Evolutionary conservation across 352 stramenopile species (phyloP).

Genomic region (Globisporangium echinulatum): DNA sequence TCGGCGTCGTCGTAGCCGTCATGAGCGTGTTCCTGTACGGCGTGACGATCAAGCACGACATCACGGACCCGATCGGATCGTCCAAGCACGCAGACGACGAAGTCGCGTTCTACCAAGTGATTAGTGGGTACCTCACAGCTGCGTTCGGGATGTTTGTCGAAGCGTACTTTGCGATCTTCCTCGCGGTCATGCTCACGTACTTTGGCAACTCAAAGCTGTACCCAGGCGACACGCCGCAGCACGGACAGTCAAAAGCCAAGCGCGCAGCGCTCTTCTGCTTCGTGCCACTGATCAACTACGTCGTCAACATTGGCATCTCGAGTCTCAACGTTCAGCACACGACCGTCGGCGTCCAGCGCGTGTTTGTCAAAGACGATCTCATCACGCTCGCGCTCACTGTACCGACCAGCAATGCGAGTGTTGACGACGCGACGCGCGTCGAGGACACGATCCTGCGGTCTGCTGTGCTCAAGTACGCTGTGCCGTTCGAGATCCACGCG

Average conservation of each 20-base stretch:
- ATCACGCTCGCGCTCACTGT: background rate
- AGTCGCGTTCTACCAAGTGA: constrained; percentile 9
- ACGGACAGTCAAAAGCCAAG: background rate
- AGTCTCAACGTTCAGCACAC: constrained; percentile 8
- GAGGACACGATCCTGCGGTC: constrained; percentile 11
- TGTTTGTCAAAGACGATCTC: constrained; percentile 10
- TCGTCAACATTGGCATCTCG: constrained; percentile 4
- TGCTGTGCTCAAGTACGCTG: constrained; percentile 2
- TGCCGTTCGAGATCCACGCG: constrained; percentile 8
- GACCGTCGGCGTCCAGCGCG: constrained; percentile 3
- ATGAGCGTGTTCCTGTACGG: constrained; percentile 8
- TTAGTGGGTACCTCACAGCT: constrained; percentile 7
- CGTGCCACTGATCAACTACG: constrained; percentile 3
- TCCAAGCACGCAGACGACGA: constrained; percentile 10
- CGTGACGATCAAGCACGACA: constrained; percentile 7
- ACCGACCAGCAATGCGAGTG: background rate
- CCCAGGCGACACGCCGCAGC: constrained; percentile 1
- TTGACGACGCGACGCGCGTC: background rate
- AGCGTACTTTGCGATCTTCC: constrained; percentile 8
- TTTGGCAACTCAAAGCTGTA: constrained; percentile 6
- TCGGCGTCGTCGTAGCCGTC: constrained; percentile 3
- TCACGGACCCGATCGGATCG: constrained; percentile 8
- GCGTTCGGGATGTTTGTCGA: constrained; percentile 1
- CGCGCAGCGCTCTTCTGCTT: constrained; percentile 5
- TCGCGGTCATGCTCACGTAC: constrained; percentile 10